A percentile compares a stretch with the other conserved stretches of the same genome.
Evolutionary conservation across 805 yeast genomes (phyloP).

Genomic region (Saturnispora hagleri): DNA sequence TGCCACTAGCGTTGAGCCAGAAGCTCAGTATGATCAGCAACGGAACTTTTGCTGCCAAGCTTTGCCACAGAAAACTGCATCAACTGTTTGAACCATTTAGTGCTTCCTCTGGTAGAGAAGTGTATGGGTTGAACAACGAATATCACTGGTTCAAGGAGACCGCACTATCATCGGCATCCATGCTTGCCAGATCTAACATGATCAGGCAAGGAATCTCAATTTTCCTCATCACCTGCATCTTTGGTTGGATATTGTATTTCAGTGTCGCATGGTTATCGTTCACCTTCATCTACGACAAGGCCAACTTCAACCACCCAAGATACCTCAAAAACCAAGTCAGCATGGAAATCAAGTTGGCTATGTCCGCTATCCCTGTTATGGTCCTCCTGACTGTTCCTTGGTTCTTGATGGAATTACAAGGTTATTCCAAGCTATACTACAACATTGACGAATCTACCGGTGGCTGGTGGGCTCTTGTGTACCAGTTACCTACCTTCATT

Average conservation of each 20-base stretch:
- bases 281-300: constrained; percentile 71
- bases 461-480: constrained; percentile 52
- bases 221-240: constrained; percentile 59
- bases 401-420: constrained; percentile 76
- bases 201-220: constrained; percentile 65
- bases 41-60: constrained; percentile 18
- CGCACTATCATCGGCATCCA: constrained; percentile 51
- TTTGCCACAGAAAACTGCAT: constrained; percentile 17
- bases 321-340: constrained; percentile 89
- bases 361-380: constrained; percentile 82
- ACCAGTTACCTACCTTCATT: constrained; percentile 70
- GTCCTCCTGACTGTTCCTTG: constrained; percentile 82
- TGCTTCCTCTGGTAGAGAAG: constrained; percentile 23
- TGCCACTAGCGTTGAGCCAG: constrained; percentile 20
- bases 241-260: constrained; percentile 82
- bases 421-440: constrained; percentile 73
- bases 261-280: constrained; percentile 71
- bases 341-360: constrained; percentile 72
- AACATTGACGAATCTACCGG: constrained; percentile 53
- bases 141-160: constrained; percentile 53
- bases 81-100: constrained; percentile 18
- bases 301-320: constrained; percentile 91
- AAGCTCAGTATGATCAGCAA: constrained; percentile 18
- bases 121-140: constrained; percentile 33
- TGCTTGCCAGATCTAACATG: constrained; percentile 62